phyloP scores from a whole-genome alignment of 305 asterid genomes.

The Andrographis paniculata region DNA sequence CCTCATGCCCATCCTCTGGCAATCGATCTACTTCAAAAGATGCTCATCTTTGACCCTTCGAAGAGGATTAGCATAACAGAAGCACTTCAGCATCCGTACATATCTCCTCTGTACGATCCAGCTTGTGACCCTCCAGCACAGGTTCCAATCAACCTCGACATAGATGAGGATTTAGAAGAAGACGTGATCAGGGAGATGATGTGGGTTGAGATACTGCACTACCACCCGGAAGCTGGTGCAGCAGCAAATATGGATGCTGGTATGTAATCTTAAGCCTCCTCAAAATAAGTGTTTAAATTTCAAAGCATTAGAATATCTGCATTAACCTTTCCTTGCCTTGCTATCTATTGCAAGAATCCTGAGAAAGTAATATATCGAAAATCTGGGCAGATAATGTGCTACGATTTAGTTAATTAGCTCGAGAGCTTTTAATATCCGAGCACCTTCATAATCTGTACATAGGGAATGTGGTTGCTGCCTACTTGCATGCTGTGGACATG shows the following conservation, averaged over 20 bases:
- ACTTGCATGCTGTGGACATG: too few relatives aligned
- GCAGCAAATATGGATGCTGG: slow-evolving; percentile 22
- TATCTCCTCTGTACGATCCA: slow-evolving; percentile 38
- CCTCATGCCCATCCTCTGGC: slow-evolving; percentile 45
- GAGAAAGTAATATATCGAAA: slow-evolving; percentile 39
- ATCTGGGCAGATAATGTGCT: slow-evolving; percentile 38
- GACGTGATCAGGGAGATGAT: slow-evolving; percentile 43
- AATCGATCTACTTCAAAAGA: slow-evolving; percentile 37
- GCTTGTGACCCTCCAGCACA: slow-evolving; percentile 36
- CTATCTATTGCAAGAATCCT: slow-evolving; percentile 27
- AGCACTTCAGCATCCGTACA: slow-evolving; percentile 49
- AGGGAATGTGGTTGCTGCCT: too few relatives aligned
- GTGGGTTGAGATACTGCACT: slow-evolving; percentile 41
- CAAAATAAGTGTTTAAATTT: slow-evolving; percentile 12
- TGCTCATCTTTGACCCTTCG: slow-evolving; percentile 49
- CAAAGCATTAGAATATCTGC: slow-evolving; percentile 20
- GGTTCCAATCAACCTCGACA: slow-evolving; percentile 40
- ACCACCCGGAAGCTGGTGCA: slow-evolving; percentile 37
- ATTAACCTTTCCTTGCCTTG: slow-evolving; percentile 7
- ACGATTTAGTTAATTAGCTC: neutral
- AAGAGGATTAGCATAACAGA: slow-evolving; percentile 44
- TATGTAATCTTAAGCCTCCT: slow-evolving; percentile 16
- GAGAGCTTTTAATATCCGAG: too few relatives aligned
- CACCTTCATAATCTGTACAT: too few relatives aligned
- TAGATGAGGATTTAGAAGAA: slow-evolving; percentile 42